Evolutionary conservation across 1,284 basidiomycete genomes (phyloP).

Genomic region (Macrocybe sp.): DNA sequence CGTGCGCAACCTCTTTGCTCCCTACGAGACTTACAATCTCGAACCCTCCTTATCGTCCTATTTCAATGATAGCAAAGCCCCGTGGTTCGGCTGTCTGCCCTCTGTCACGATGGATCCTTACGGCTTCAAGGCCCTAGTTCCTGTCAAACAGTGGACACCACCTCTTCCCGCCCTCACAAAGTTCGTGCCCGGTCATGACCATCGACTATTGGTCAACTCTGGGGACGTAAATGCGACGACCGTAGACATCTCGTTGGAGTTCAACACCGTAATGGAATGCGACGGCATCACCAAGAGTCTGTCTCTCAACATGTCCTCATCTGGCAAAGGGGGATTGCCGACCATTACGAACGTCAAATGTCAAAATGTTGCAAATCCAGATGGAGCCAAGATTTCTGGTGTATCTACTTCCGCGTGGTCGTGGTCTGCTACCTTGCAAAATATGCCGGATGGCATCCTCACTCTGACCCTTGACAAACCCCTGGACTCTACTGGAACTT

Average conservation of each 20-base stretch:
- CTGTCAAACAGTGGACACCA: conserved; percentile 56
- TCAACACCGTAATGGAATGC: conserved; percentile 75
- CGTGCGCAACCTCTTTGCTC: conserved; percentile 76
- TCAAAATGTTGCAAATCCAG: conserved; percentile 37
- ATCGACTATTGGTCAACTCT: conserved; percentile 51
- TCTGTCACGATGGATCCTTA: conserved; percentile 65
- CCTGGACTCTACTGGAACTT: conserved; percentile 34
- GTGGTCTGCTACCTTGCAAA: conserved; percentile 68
- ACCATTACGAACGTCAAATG: conserved; percentile 49
- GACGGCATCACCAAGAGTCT: conserved; percentile 56
- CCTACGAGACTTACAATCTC: conserved; percentile 75
- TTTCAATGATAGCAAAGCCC: conserved; percentile 47
- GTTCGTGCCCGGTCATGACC: conserved; percentile 83
- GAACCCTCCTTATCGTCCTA: conserved; percentile 58
- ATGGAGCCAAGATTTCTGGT: conserved; percentile 44
- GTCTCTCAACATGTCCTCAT: conserved; percentile 62
- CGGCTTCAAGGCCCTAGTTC: conserved; percentile 81
- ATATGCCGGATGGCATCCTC: conserved; percentile 78
- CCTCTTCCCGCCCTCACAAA: conserved; percentile 71
- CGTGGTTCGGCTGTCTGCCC: conserved; percentile 71
- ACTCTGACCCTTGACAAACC: conserved; percentile 66
- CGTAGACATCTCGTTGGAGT: conserved; percentile 71
- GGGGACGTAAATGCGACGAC: conserved; percentile 53
- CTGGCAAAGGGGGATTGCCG: conserved; percentile 57
- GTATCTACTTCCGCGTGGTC: conserved; percentile 57